phyloP scores from a whole-genome alignment of 305 asterid species.

The Stenogyne calaminthoides region DNA sequence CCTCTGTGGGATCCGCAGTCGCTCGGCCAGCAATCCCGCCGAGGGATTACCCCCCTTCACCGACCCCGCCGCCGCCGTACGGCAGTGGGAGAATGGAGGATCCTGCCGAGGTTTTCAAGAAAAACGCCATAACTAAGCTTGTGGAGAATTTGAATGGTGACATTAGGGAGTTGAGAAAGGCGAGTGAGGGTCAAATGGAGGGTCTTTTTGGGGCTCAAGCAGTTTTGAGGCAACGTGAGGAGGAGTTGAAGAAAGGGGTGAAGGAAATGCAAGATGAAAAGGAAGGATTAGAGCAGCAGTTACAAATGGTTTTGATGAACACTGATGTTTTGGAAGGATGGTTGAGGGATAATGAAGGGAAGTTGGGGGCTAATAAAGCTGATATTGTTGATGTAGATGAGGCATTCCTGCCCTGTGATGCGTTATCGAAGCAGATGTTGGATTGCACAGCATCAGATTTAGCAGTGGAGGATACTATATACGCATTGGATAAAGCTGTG shows the following conservation, averaged over 20 bases:
- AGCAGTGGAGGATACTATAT: slow-evolving; percentile 80
- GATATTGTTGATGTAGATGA: slow-evolving; percentile 53
- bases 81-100: slow-evolving; percentile 74
- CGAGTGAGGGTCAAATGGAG: slow-evolving; percentile 80
- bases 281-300: slow-evolving; percentile 90
- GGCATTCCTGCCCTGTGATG: slow-evolving; percentile 73
- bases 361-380: slow-evolving; percentile 34
- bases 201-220: slow-evolving; percentile 72
- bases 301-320: slow-evolving; percentile 87
- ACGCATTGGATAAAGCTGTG: slow-evolving; percentile 85
- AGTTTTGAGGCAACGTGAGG: slow-evolving; percentile 71
- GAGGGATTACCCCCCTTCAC: slow-evolving; percentile 48
- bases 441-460: slow-evolving; percentile 80
- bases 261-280: slow-evolving; percentile 92
- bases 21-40: slow-evolving; percentile 77
- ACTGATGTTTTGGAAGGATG: slow-evolving; percentile 73
- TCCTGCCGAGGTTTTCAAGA: slow-evolving; percentile 69
- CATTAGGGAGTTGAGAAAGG: slow-evolving; percentile 63
- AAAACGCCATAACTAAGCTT: slow-evolving; percentile 59
- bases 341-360: slow-evolving; percentile 79
- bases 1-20: slow-evolving; percentile 43
- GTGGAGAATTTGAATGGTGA: slow-evolving; percentile 63
- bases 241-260: slow-evolving; percentile 60
- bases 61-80: slow-evolving; percentile 67
- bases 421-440: slow-evolving; percentile 77